Evolutionary conservation across 169 alveolate genomes (phyloP).

Genomic region (Plasmodium blacklocki): DNA sequence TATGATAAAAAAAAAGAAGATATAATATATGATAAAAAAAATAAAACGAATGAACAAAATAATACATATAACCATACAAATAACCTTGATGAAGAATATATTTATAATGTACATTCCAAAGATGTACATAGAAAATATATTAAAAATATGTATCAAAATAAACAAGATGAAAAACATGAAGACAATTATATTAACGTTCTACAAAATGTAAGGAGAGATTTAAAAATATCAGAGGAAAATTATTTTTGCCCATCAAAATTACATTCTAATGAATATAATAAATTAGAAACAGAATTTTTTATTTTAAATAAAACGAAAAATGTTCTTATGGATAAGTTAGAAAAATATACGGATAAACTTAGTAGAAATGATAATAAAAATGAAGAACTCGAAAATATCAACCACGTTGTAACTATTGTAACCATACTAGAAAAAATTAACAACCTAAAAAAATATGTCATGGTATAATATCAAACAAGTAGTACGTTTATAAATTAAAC

Average conservation of each 20-base stretch:
- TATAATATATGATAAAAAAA: too few species aligned
- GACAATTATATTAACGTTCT: neutral
- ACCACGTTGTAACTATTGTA: constrained; percentile 5
- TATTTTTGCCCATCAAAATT: neutral
- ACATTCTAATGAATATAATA: constrained; percentile 19
- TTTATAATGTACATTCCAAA: neutral
- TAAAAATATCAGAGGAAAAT: constrained; percentile 10
- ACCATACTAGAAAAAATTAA: constrained; percentile 42
- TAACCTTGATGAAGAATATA: neutral
- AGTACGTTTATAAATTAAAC: neutral
- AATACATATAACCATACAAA: too few species aligned
- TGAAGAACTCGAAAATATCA: constrained; percentile 35
- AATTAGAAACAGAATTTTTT: constrained; percentile 29
- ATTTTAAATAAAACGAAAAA: constrained; percentile 45
- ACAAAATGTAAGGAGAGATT: constrained; percentile 1
- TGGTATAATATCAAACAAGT: neutral
- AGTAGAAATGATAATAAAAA: constrained; percentile 6
- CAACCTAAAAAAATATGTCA: constrained; percentile 20
- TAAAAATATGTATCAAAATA: too few species aligned
- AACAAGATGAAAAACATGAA: too few species aligned
- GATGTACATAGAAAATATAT: neutral
- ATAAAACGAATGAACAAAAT: too few species aligned
- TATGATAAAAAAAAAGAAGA: too few species aligned
- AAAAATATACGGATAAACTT: constrained; percentile 21
- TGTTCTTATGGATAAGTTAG: constrained; percentile 22